Conservation (phyloP, 2,329 filamentous ascomycete genomes). For the Beauveria scarabaeidicola region DNA sequence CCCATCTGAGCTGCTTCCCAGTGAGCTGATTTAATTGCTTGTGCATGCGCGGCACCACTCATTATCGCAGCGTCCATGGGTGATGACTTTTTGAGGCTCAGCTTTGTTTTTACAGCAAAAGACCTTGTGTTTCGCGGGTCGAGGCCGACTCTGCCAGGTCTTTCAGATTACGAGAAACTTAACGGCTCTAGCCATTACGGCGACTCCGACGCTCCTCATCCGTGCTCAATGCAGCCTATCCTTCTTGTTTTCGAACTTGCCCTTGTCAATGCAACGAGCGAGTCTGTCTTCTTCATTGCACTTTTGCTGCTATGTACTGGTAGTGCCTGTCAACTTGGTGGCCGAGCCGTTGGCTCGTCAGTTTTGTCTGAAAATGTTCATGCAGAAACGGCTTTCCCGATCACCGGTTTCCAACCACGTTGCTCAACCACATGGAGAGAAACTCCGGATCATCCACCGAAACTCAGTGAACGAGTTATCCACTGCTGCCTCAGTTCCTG, state of each 20-base stretch:
- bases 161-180: neutral
- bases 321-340: neutral
- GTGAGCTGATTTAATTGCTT: neutral
- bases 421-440: too few relatives aligned
- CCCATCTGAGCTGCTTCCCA: neutral
- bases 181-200: neutral
- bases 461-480: neutral
- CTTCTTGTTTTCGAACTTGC: neutral
- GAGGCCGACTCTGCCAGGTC: neutral
- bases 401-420: neutral
- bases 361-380: neutral
- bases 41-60: too few relatives aligned
- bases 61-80: neutral
- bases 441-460: neutral
- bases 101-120: neutral
- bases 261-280: neutral
- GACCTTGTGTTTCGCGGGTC: neutral
- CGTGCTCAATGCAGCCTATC: constrained; percentile 3
- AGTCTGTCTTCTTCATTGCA: neutral
- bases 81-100: neutral
- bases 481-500: neutral
- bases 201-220: constrained; percentile 2
- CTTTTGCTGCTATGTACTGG: neutral
- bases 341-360: neutral
- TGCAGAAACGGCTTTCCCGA: neutral